A percentile compares a stretch with the other conserved stretches of the same genome.
These are phyloP conservation scores for Citrus sp. DNA, from an alignment of 345 rosid genomes.

Conservation along the genomic window DNA sequence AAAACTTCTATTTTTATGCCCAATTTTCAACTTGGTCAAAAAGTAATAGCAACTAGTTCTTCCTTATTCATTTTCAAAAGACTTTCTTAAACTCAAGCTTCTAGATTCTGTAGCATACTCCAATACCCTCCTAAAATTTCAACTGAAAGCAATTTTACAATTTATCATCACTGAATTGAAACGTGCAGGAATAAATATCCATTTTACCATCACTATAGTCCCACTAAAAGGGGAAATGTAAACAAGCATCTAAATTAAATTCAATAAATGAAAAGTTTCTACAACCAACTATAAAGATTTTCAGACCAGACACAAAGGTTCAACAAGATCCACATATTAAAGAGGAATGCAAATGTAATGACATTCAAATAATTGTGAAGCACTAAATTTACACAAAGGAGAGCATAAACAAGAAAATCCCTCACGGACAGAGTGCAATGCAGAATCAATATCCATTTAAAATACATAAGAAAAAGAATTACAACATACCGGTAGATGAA, in stretches of 20 bases:
- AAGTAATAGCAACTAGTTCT: neutral
- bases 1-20: neutral
- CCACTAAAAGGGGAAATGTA: neutral
- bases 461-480: slow-evolving; percentile 2
- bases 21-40: neutral
- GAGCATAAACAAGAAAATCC: neutral
- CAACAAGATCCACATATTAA: neutral
- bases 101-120: neutral
- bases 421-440: neutral
- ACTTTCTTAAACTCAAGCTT: neutral
- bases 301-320: neutral
- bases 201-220: neutral
- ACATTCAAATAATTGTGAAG: neutral
- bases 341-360: neutral
- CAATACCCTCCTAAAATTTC: neutral
- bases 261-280: neutral
- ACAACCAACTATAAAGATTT: neutral
- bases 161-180: neutral
- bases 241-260: neutral
- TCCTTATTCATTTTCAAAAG: neutral
- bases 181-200: neutral
- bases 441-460: slow-evolving; percentile 5
- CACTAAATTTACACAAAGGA: slow-evolving; percentile 1
- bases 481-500: neutral
- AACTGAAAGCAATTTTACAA: neutral